Evolutionary conservation across 768 basidiomycete species (phyloP).

Genomic region (Podaxis rugospora): DNA sequence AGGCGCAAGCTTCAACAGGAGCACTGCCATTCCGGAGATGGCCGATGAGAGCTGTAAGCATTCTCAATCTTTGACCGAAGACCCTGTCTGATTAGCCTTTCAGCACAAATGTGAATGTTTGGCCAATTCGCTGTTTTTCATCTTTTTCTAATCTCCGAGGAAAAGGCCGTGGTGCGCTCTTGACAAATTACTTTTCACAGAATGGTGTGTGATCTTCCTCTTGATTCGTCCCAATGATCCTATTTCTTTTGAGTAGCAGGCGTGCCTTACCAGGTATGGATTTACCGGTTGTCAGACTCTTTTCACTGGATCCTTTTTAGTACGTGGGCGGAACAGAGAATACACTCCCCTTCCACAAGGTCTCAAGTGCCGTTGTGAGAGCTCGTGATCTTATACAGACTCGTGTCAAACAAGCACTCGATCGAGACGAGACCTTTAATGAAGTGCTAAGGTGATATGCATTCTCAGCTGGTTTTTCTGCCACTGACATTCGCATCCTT

Average conservation of each 20-base stretch:
- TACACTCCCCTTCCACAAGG: slow-evolving; percentile 59
- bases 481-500: not conserved
- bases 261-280: slow-evolving; percentile 68
- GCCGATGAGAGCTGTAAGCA: slow-evolving; percentile 62
- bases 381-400: slow-evolving; percentile 57
- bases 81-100: slow-evolving; percentile 8
- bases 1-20: slow-evolving; percentile 55
- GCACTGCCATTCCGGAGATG: slow-evolving; percentile 62
- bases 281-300: not conserved
- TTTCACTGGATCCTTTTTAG: slow-evolving; percentile 27
- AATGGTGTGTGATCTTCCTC: slow-evolving; percentile 49
- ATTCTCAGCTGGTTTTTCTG: not conserved
- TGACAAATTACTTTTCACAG: slow-evolving; percentile 84
- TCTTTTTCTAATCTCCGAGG: slow-evolving; percentile 8
- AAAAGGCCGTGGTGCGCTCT: slow-evolving; percentile 60
- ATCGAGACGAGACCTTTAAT: slow-evolving; percentile 47
- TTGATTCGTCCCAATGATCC: not conserved
- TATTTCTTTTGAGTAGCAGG: slow-evolving; percentile 45
- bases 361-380: slow-evolving; percentile 52
- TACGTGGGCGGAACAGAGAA: slow-evolving; percentile 76
- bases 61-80: not conserved
- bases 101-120: slow-evolving; percentile 61
- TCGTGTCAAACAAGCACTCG: slow-evolving; percentile 47
- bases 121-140: not conserved
- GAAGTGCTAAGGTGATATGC: slow-evolving; percentile 58